Conservation (phyloP, 371 early-diverging fungal species). For the Choanephora cucurbitarum region DNA sequence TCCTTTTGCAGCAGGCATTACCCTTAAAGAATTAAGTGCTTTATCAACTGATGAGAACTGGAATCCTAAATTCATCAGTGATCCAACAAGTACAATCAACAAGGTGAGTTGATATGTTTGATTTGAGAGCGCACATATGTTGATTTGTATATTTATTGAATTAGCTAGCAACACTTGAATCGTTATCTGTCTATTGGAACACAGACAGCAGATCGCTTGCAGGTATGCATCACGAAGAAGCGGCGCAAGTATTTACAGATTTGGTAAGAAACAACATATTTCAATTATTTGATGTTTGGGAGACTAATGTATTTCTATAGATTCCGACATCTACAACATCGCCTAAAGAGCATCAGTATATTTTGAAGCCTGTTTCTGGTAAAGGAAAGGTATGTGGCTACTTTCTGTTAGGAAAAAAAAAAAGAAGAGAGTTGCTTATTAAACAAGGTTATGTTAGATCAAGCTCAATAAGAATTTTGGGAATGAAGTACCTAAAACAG, state of each 20-base stretch:
- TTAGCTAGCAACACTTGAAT: constrained; percentile 65
- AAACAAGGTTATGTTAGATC: constrained; percentile 20
- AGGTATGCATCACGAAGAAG: constrained; percentile 38
- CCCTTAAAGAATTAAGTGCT: constrained; percentile 77
- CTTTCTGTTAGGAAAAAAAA: not conserved
- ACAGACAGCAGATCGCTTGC: constrained; percentile 63
- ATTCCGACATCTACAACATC: constrained; percentile 33
- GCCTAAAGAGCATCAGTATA: constrained; percentile 58
- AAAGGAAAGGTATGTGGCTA: constrained; percentile 62
- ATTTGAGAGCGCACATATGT: not conserved
- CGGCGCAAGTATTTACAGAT: constrained; percentile 27
- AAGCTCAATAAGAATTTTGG: constrained; percentile 59
- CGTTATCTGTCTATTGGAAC: constrained; percentile 80
- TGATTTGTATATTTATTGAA: not conserved
- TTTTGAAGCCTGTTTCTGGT: constrained; percentile 85
- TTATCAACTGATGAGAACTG: constrained; percentile 81
- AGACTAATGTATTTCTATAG: constrained; percentile 16
- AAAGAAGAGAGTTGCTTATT: not conserved
- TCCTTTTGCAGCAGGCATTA: constrained; percentile 78
- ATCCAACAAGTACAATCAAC: constrained; percentile 65
- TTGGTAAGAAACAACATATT: constrained; percentile 21
- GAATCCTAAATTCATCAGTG: constrained; percentile 69
- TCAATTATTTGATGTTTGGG: too few species aligned
- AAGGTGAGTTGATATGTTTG: constrained; percentile 50
- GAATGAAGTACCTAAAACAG: constrained; percentile 50